phyloP scores from a whole-genome alignment of 768 basidiomycete species.

The Rhodocollybia butyracea region DNA sequence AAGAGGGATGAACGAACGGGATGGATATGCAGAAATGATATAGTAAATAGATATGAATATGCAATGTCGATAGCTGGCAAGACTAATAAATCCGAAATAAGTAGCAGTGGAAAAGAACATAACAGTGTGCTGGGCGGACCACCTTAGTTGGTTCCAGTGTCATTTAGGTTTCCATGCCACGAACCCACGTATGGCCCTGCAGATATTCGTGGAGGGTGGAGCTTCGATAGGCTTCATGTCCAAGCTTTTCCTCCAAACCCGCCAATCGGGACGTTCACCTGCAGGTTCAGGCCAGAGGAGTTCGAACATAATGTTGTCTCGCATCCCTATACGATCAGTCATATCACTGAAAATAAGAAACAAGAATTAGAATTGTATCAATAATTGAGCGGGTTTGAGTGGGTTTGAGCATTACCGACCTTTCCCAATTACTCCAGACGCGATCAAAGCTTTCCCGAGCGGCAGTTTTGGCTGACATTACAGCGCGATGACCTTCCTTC shows the following conservation, averaged over 20 bases:
- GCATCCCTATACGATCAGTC: constrained; percentile 66
- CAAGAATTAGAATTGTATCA: constrained; percentile 8
- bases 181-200: constrained; percentile 54
- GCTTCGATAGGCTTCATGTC: constrained; percentile 16
- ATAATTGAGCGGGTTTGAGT: not conserved
- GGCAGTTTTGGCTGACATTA: constrained; percentile 19
- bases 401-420: constrained; percentile 36
- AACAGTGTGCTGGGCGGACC: not conserved
- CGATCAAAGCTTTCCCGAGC: constrained; percentile 60
- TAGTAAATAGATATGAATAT: not conserved
- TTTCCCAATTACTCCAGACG: constrained; percentile 69
- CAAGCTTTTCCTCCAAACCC: constrained; percentile 46
- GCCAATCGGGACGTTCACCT: constrained; percentile 48
- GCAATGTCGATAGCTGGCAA: not conserved
- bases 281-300: constrained; percentile 51
- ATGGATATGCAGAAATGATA: not conserved
- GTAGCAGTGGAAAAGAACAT: not conserved
- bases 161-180: constrained; percentile 42
- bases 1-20: not conserved
- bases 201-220: constrained; percentile 22
- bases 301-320: constrained; percentile 41
- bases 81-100: not conserved
- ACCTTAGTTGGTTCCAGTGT: not conserved
- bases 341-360: constrained; percentile 55
- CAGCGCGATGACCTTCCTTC: constrained; percentile 17